phyloP scores from a whole-genome alignment of 257 asterid genomes.

The Solanum arcanum region DNA sequence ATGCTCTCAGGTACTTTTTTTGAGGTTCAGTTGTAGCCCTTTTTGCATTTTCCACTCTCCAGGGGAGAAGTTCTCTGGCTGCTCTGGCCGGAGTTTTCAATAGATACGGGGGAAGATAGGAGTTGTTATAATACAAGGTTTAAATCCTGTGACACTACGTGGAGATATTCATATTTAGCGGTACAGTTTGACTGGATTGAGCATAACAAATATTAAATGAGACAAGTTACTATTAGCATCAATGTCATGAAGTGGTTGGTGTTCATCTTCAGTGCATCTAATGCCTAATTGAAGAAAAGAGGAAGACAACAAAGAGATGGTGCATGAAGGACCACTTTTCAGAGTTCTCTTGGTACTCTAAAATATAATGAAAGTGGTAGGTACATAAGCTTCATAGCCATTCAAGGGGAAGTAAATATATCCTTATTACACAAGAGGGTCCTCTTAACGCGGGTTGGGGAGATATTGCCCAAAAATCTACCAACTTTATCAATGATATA shows the following conservation, averaged over 20 bases:
- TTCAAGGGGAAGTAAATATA: neutral
- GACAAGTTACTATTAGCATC: neutral
- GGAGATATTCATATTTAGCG: too few relatives aligned
- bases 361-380: neutral
- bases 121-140: too few relatives aligned
- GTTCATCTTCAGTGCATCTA: neutral
- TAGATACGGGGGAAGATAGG: too few relatives aligned
- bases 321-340: neutral
- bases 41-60: neutral
- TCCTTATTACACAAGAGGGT: neutral
- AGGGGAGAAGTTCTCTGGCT: neutral
- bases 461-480: neutral
- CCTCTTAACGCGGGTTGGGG: neutral
- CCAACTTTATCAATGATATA: neutral
- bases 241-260: neutral
- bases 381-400: neutral
- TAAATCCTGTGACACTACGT: too few relatives aligned
- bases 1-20: neutral
- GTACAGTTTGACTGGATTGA: neutral
- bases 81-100: neutral
- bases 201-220: neutral
- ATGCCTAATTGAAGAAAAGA: neutral
- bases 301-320: neutral
- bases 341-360: neutral
- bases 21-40: neutral